Percentiles rank a stretch among this genome's conserved stretches.
Evolutionary conservation across 208 protist genomes (phyloP).

Genomic region (Wallacemonas collosoma): DNA sequence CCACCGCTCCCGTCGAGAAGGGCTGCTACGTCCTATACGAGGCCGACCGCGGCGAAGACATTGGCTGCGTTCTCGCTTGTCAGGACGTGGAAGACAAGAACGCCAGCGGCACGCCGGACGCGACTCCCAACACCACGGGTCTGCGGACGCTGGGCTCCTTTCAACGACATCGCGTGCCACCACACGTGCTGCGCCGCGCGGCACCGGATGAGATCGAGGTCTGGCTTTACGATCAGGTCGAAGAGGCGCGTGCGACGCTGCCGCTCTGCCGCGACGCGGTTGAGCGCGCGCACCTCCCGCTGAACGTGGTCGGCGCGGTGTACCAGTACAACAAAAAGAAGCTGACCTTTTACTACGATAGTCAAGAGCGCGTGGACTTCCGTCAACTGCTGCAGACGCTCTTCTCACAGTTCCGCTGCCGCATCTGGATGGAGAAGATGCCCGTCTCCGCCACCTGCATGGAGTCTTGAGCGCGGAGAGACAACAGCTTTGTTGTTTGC

Average conservation of each 20-base stretch:
- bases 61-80: slow-evolving; percentile 70
- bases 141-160: background rate
- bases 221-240: slow-evolving; percentile 55
- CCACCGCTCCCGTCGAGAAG: slow-evolving; percentile 22
- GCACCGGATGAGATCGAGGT: slow-evolving; percentile 58
- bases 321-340: slow-evolving; percentile 90
- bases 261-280: slow-evolving; percentile 57
- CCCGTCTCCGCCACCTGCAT: slow-evolving; percentile 10
- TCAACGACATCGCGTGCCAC: slow-evolving; percentile 20
- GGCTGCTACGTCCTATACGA: slow-evolving; percentile 78
- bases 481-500: background rate
- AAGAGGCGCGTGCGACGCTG: slow-evolving; percentile 53
- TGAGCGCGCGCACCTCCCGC: slow-evolving; percentile 45
- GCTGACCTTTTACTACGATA: slow-evolving; percentile 86
- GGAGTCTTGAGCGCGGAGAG: background rate
- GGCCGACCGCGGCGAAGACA: slow-evolving; percentile 76
- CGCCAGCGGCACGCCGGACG: background rate
- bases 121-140: no score
- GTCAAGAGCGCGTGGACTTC: slow-evolving; percentile 77
- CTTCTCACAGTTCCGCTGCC: slow-evolving; percentile 80
- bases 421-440: slow-evolving; percentile 78
- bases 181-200: slow-evolving; percentile 49
- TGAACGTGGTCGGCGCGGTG: slow-evolving; percentile 68
- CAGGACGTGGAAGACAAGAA: slow-evolving; percentile 17
- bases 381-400: slow-evolving; percentile 68